Conservation (phyloP, 495 filamentous ascomycete species). For the Rostrohypoxylon terebratum region DNA sequence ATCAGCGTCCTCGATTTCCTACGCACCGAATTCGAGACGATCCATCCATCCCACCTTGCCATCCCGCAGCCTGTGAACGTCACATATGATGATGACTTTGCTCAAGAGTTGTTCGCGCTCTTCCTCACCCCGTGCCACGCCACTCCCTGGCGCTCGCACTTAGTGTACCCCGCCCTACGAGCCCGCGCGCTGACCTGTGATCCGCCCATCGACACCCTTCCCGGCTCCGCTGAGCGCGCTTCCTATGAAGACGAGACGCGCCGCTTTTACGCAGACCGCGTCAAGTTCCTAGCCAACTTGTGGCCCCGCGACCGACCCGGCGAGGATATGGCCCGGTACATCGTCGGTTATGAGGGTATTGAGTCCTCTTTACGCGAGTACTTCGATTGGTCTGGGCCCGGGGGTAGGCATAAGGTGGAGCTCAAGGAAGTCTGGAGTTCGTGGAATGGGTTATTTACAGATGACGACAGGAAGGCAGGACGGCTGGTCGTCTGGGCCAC, state of each 20-base stretch:
- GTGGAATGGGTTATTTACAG: conserved; percentile 86
- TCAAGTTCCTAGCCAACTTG: conserved; percentile 66
- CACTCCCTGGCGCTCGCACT: conserved; percentile 94
- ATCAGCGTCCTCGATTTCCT: conserved; percentile 79
- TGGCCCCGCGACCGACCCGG: conserved; percentile 56
- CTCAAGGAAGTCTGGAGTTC: conserved; percentile 74
- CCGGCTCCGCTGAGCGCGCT: conserved; percentile 62
- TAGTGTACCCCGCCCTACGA: conserved; percentile 76
- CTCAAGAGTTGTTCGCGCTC: conserved; percentile 71
- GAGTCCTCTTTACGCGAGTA: conserved; percentile 58
- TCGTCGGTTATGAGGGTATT: conserved; percentile 68
- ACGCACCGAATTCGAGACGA: conserved; percentile 72
- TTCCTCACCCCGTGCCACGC: conserved; percentile 99
- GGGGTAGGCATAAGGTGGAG: conserved; percentile 56
- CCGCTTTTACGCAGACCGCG: conserved; percentile 80
- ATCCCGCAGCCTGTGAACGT: conserved; percentile 43
- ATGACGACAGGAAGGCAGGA: conserved; percentile 87
- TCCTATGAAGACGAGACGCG: conserved; percentile 90
- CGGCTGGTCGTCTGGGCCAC: conserved; percentile 83
- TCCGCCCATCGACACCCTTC: conserved; percentile 76
- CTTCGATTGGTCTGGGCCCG: conserved; percentile 59
- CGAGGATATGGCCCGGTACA: conserved; percentile 63
- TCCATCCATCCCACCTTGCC: conserved; percentile 55
- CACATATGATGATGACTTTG: conserved; percentile 44
- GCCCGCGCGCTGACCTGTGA: conserved; percentile 94